Evolutionary conservation across 2,329 filamentous ascomycete genomes (phyloP), one percentile per base, ranked within the genome.

Genomic region (Curvularia sp.): DNA sequence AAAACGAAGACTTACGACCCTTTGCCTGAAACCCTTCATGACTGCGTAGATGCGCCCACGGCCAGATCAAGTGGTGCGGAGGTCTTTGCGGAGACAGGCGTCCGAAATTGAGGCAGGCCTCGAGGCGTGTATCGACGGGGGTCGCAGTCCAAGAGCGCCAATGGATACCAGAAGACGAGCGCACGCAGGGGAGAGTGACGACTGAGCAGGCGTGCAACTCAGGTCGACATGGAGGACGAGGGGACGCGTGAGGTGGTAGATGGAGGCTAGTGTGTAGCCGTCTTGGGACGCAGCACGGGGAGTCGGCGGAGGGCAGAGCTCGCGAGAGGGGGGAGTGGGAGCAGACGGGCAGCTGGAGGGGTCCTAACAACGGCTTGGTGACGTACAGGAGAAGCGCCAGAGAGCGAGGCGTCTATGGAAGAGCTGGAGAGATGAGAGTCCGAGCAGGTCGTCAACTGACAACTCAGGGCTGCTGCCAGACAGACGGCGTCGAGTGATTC

Each of bases 1-100:
- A 67, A 56, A 57, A 61, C 61, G 68, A 64, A 69, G 66, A 87
- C 91, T 85, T 87, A 97, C 93, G 85, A 97, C 93, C 90, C 91
- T 92, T 85, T 96, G 92, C 82, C 93, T 91, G 81, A 98, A 96
- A 79, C 92, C 91, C 84, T 97, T 97, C 94, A 98, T 97, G 81
- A 85, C 63, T 90, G 80, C 79, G 80, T 66, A 67, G 66, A 63
- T 61, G 73, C 72, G 72, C 74, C 70, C 69, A 61, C 61, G 60
- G 60, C 66, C 68, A 69, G 64, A 63, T 67, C 63, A 68, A 65
- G 69, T 60, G 66, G 66, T 66, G 71, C 68, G 69, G 63, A 57
- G 52, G 68, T 57, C 34, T 54, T 25, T 66, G 64, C 63, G 64
- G 68, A 64, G 68, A 68, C 64, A 60, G 63, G 61, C 65, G 69